Evolutionary conservation across 129 eudicot genomes (phyloP).

Genomic region (Mikania micrantha): DNA sequence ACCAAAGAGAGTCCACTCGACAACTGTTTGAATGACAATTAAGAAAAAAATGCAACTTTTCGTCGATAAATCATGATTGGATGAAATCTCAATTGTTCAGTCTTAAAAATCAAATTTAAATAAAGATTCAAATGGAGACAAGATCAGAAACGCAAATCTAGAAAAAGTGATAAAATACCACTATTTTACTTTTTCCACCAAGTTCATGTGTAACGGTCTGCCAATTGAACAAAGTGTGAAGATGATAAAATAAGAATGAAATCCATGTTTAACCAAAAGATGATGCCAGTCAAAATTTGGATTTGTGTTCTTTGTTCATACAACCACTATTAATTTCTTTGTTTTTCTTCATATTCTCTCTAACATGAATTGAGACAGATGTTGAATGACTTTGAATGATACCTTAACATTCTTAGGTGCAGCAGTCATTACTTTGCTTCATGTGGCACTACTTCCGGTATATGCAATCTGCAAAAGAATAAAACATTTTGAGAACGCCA

Average conservation of each 20-base stretch:
- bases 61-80: neutral
- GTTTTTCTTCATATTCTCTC: neutral
- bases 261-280: neutral
- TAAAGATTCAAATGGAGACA: neutral
- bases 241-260: conserved; percentile 10
- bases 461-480: conserved; percentile 61
- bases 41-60: neutral
- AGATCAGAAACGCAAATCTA: neutral
- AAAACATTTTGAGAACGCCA: neutral
- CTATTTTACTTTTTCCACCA: conserved; percentile 95
- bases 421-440: conserved; percentile 85
- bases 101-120: neutral
- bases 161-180: conserved; percentile 72
- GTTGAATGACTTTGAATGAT: neutral
- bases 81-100: neutral
- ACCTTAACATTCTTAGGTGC: conserved; percentile 86
- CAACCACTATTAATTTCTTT: neutral
- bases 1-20: conserved; percentile 88
- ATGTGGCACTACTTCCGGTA: conserved; percentile 87
- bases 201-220: conserved; percentile 94
- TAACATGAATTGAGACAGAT: neutral
- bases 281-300: neutral
- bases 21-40: conserved; percentile 44
- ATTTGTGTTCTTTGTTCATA: neutral
- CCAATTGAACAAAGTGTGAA: neutral